Percentiles rank a stretch among this genome's conserved stretches.
These are phyloP conservation scores for Ustulina deusta DNA, from an alignment of 2,329 filamentous ascomycete genomes.

Conservation along the genomic window DNA sequence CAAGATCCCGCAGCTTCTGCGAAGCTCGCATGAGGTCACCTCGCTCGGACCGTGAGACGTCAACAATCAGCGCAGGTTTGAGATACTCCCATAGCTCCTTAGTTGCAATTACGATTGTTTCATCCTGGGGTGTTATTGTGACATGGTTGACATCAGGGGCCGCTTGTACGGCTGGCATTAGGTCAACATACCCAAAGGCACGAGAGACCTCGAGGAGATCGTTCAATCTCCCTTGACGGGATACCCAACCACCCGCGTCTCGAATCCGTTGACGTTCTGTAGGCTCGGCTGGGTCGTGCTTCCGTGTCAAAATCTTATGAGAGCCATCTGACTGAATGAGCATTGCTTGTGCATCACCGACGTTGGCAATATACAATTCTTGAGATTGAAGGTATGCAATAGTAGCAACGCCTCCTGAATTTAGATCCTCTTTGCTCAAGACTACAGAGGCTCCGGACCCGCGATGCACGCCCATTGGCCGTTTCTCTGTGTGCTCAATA, in stretches of 20 bases:
- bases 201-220: constrained; percentile 91
- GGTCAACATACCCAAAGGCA: constrained; percentile 92
- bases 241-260: constrained; percentile 95
- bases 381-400: constrained; percentile 90
- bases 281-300: constrained; percentile 92
- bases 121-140: constrained; percentile 86
- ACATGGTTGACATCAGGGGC: constrained; percentile 85
- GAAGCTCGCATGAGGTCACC: constrained; percentile 93
- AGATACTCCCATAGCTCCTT: constrained; percentile 96
- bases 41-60: constrained; percentile 88
- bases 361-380: constrained; percentile 93
- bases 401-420: constrained; percentile 90
- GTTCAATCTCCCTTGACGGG: constrained; percentile 92
- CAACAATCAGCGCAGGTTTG: constrained; percentile 88
- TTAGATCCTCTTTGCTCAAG: constrained; percentile 88
- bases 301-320: constrained; percentile 85
- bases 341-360: constrained; percentile 96
- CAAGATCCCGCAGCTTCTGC: constrained; percentile 92
- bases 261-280: constrained; percentile 88
- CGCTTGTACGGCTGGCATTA: constrained; percentile 93
- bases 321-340: constrained; percentile 90
- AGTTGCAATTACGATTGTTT: constrained; percentile 92
- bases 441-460: constrained; percentile 79
- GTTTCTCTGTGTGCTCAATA: constrained; percentile 82
- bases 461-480: constrained; percentile 74